Conservation (phyloP, 331 rosid genomes). For the Spiraea crenata region DNA sequence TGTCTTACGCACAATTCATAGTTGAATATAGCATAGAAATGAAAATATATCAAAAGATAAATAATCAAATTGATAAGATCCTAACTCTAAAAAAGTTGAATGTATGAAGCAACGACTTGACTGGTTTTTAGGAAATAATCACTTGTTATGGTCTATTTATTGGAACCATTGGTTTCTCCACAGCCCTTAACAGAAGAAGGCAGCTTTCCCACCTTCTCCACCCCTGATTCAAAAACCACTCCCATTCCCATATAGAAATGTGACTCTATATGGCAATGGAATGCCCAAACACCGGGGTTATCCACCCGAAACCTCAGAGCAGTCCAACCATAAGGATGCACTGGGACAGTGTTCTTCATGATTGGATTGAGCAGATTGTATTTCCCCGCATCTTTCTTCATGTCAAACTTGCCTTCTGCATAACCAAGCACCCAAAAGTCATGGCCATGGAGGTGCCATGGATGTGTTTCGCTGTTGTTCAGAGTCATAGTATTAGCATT, state of each 20-base stretch:
- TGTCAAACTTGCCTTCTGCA: slow-evolving; percentile 32
- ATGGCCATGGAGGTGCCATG: slow-evolving; percentile 52
- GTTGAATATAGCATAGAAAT: no score
- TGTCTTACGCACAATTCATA: not conserved
- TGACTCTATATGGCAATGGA: slow-evolving; percentile 36
- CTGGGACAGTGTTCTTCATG: slow-evolving; percentile 28
- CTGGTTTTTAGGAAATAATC: not conserved
- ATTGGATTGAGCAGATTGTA: slow-evolving; percentile 32
- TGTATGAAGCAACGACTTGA: not conserved
- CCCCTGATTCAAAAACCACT: slow-evolving; percentile 30
- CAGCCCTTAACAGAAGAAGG: slow-evolving; percentile 32
- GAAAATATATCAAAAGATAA: no score
- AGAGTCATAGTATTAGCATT: slow-evolving; percentile 52
- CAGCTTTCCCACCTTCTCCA: slow-evolving; percentile 22
- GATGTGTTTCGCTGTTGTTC: slow-evolving; percentile 57
- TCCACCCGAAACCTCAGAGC: slow-evolving; percentile 29
- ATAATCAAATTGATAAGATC: no score
- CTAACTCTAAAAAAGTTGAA: not conserved
- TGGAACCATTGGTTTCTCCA: slow-evolving; percentile 15
- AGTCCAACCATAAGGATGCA: slow-evolving; percentile 36
- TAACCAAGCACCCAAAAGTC: slow-evolving; percentile 59
- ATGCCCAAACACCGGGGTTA: slow-evolving; percentile 39
- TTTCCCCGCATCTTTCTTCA: slow-evolving; percentile 7
- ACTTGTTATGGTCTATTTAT: slow-evolving; percentile 7
- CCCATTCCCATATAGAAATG: slow-evolving; percentile 38